phyloP scores from a whole-genome alignment of 345 rosid species.

The Garcia nutans region DNA sequence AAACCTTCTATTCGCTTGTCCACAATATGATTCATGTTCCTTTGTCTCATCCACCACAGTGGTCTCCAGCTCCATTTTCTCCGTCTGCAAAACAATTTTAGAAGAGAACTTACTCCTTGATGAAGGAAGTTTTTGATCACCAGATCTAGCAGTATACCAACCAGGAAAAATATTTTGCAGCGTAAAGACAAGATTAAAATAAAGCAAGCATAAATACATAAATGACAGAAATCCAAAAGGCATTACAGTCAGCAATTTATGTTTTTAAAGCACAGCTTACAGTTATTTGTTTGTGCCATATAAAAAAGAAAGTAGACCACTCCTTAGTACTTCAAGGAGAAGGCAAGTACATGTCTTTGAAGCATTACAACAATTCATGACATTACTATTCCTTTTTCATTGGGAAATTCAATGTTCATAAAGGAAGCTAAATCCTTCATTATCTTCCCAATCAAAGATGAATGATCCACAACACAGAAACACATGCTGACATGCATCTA shows the following conservation, averaged over 20 bases:
- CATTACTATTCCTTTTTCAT: background rate
- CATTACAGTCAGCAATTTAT: background rate
- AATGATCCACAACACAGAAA: background rate
- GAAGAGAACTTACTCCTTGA: background rate
- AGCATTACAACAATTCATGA: background rate
- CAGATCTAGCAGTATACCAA: slow-evolving; percentile 1
- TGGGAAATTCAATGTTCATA: background rate
- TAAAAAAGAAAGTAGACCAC: slow-evolving; percentile 3
- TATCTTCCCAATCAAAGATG: background rate
- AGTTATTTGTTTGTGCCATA: background rate
- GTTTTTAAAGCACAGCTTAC: background rate
- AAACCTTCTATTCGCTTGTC: slow-evolving; percentile 78
- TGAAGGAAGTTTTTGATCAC: background rate
- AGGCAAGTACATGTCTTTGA: background rate
- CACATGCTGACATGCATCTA: background rate
- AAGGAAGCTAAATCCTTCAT: background rate
- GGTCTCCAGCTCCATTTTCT: slow-evolving; percentile 95
- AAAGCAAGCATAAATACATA: background rate
- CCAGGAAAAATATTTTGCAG: background rate
- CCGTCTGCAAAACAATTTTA: slow-evolving; percentile 57
- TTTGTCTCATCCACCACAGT: slow-evolving; percentile 98
- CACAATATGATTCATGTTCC: slow-evolving; percentile 84
- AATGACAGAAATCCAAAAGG: slow-evolving; percentile 5
- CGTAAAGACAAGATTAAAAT: slow-evolving; percentile 4
- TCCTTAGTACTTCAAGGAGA: background rate